Base-by-base conservation (phyloP, 2,329 filamentous ascomycete genomes). In the Talaromyces sp. region DNA sequence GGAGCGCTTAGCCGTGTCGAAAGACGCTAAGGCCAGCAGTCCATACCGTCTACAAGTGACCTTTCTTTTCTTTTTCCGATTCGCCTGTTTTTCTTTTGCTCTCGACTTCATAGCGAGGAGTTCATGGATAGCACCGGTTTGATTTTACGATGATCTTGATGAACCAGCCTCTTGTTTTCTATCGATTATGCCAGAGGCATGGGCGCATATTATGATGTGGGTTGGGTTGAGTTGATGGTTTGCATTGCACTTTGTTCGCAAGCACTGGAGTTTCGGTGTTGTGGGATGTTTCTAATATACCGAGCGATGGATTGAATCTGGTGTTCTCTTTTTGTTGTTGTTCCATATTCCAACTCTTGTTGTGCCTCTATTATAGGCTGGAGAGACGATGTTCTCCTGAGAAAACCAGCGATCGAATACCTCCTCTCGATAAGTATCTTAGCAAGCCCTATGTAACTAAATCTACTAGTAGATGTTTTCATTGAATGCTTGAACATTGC, bases 1-100 rank as follows among this genome's bases (percentile, higher is more conserved):
- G 72, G 70, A 14, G 73, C 73, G 20, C 61, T 76, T 37, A 75
- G 73, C 55, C 72, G 72, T 14, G 52, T 75, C 14, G 73, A 75
- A 53, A 65, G 71, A 56, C 65, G 70, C 45, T 72, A 67, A 32
- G 20, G 16, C 24, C 36, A 22, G 46, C 7, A 2, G 33, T 11
- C 10, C 14, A 2, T 32, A 14, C 17, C 17, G 17, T n/a, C n/a
- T 36, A 3, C 33, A 17, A 36, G 13, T 16, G 33, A 36, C 33
- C 17, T 30, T 33, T 19, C 17, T n/a, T 42, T 42, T 27, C 24
- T 29, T 44, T 43, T 52, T 52, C 24, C 29, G 43, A 49, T 45
- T 22, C 46, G 22, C 20, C 45, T 22, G 13, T 24, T 37, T 33
- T n/a, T 39, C 44, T 36, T 48, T 13, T 49, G 3, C 19, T 51